A percentile compares a stretch with the other conserved stretches of the same genome.
These are phyloP conservation scores for Crithidia fasciculata DNA, from an alignment of 208 protist genomes.

Conservation along the genomic window DNA sequence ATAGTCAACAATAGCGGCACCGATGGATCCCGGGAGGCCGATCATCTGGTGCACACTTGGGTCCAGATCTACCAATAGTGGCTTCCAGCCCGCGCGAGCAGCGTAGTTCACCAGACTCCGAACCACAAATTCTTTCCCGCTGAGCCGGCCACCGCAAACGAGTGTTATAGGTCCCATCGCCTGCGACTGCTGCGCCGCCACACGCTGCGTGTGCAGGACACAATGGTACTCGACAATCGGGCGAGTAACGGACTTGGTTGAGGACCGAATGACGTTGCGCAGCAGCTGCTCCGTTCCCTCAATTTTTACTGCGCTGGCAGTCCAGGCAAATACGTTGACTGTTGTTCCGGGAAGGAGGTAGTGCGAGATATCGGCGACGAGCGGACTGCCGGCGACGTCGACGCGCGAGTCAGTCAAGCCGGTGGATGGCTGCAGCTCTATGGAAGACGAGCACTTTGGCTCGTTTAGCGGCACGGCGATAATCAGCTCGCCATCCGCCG, in stretches of 20 bases:
- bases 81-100: conserved; percentile 74
- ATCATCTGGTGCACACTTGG: conserved; percentile 57
- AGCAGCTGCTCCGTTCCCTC: conserved; percentile 68
- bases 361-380: conserved; percentile 70
- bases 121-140: conserved; percentile 54
- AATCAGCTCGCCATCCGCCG: conserved; percentile 63
- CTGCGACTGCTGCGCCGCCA: conserved; percentile 42
- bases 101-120: conserved; percentile 81
- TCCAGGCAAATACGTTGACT: conserved; percentile 72
- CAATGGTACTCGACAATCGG: conserved; percentile 88
- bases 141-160: conserved; percentile 66
- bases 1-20: conserved; percentile 70
- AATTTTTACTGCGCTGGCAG: conserved; percentile 55
- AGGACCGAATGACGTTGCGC: conserved; percentile 53
- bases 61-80: conserved; percentile 80
- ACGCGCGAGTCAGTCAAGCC: conserved; percentile 61
- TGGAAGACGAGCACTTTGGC: conserved; percentile 48
- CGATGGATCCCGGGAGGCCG: conserved; percentile 68
- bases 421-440: conserved; percentile 52
- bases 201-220: conserved; percentile 59
- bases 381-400: conserved; percentile 73
- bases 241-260: conserved; percentile 53
- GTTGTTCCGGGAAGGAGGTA: conserved; percentile 61
- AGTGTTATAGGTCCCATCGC: conserved; percentile 63
- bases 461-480: conserved; percentile 60